Evolutionary conservation across 2,329 filamentous ascomycete species (phyloP), one percentile per base, ranked within the genome.

Genomic region (Allantophomopsis lycopodina): DNA sequence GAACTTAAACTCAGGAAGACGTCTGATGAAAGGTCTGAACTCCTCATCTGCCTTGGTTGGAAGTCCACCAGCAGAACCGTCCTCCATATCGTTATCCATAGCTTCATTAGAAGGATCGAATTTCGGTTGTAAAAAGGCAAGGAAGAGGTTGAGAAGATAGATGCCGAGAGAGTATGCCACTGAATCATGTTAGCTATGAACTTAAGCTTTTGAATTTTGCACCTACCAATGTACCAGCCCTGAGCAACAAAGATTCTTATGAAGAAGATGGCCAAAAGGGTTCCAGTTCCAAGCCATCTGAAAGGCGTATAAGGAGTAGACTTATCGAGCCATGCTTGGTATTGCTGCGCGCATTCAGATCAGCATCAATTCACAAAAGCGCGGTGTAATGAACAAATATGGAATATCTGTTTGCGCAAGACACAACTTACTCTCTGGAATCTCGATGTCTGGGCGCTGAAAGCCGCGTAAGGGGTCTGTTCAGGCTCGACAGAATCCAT

Each of bases 1-100:
- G 71, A 98, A 98, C 73, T 98, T 98, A 75, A 98, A 98, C 65
- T 98, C 91, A 41, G 91, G 91, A 17, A 98, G 76, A 44, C 91
- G 76, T 55, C 91, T 78, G 59, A 98, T 95, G 57, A 98, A 98
- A 3, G 91, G 91, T 47, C 87, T 79, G 70, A 98, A 98, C 66
- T 98, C 91, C 56, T 98, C 88, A 56, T 96, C 89, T 53, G 86
- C 79, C 67, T 94, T 95, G 42, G 87, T 96, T 17, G 91, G 91
- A 34, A 98, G 76, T 18, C 76, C 76, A 40, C 81, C 80, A 20
- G 77, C 76, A 13, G 85, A 73, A 45, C 91, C 91, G 53, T 95
- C 89, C 63, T 98, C 91, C 73, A 96, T 89, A 49, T 93, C 88
- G 58, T 87, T 91, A 60, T 98, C 91, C 59, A 87, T 70, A 37